These are phyloP conservation scores for Sugiyamaella grinbergsii DNA, from an alignment of 1,139 yeast genomes.

Conservation along the genomic window DNA sequence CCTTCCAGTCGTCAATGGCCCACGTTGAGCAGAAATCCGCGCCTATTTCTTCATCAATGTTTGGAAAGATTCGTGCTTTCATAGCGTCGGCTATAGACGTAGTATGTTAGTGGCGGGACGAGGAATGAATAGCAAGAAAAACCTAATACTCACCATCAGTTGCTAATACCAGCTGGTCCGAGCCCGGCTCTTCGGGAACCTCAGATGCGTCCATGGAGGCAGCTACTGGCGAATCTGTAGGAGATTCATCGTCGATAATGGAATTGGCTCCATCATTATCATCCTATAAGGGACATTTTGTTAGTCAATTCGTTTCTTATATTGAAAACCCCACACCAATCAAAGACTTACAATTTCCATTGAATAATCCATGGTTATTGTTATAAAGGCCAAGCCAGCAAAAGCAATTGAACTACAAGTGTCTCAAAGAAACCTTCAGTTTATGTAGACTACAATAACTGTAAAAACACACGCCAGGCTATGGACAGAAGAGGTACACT, in stretches of 20 bases:
- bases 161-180: slow-evolving; percentile 15
- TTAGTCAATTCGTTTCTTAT: background rate
- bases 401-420: background rate
- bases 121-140: background rate
- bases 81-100: slow-evolving; percentile 35
- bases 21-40: slow-evolving; percentile 57
- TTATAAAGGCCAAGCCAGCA: background rate
- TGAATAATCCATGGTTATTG: slow-evolving; percentile 22
- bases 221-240: slow-evolving; percentile 14
- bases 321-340: too few species aligned
- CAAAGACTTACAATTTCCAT: slow-evolving; percentile 27
- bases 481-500: background rate
- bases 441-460: background rate
- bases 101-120: background rate
- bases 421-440: too few species aligned
- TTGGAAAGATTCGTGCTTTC: slow-evolving; percentile 36
- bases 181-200: slow-evolving; percentile 6
- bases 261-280: slow-evolving; percentile 13
- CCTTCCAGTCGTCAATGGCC: slow-evolving; percentile 69
- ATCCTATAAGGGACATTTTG: slow-evolving; percentile 9
- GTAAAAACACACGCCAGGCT: background rate
- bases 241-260: slow-evolving; percentile 17
- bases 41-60: slow-evolving; percentile 40
- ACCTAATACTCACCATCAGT: slow-evolving; percentile 21
- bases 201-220: slow-evolving; percentile 12